Conservation (phyloP, 1,284 basidiomycete genomes). For the Xerocomus amazonicus region DNA sequence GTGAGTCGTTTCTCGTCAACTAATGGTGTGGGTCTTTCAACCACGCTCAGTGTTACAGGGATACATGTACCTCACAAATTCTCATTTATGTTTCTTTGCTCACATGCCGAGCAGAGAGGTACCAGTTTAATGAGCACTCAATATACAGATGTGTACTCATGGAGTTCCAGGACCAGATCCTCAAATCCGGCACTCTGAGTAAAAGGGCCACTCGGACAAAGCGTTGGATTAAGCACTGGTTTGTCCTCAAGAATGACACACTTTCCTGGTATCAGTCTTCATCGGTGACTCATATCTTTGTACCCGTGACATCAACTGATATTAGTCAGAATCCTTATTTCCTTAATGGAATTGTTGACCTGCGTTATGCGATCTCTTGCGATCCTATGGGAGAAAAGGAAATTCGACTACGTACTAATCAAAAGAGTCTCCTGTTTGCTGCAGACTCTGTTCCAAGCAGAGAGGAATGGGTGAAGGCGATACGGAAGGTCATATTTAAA, state of each 20-base stretch:
- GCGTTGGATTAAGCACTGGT: conserved; percentile 91
- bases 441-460: conserved; percentile 79
- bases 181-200: conserved; percentile 81
- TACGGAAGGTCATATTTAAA: conserved; percentile 90
- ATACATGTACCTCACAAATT: conserved; percentile 92
- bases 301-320: conserved; percentile 9
- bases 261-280: conserved; percentile 95
- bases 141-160: conserved; percentile 8
- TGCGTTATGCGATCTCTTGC: conserved; percentile 89
- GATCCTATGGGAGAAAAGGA: conserved; percentile 73
- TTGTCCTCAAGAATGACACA: conserved; percentile 89
- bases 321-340: conserved; percentile 85
- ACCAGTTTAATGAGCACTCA: conserved; percentile 13
- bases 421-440: conserved; percentile 68
- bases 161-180: conserved; percentile 66
- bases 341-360: conserved; percentile 89
- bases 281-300: conserved; percentile 46
- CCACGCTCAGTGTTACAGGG: conserved; percentile 78
- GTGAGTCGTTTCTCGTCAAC: conserved; percentile 49
- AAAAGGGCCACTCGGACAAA: conserved; percentile 86
- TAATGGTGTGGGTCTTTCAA: conserved; percentile 10
- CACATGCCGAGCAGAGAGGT: conserved; percentile 90
- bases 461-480: conserved; percentile 91
- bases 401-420: conserved; percentile 77
- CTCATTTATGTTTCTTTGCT: conserved; percentile 94